A percentile compares a stretch with the other conserved stretches of the same genome.
phyloP scores from a whole-genome alignment of 2,329 filamentous ascomycete species.

The Apiospora hydei region DNA sequence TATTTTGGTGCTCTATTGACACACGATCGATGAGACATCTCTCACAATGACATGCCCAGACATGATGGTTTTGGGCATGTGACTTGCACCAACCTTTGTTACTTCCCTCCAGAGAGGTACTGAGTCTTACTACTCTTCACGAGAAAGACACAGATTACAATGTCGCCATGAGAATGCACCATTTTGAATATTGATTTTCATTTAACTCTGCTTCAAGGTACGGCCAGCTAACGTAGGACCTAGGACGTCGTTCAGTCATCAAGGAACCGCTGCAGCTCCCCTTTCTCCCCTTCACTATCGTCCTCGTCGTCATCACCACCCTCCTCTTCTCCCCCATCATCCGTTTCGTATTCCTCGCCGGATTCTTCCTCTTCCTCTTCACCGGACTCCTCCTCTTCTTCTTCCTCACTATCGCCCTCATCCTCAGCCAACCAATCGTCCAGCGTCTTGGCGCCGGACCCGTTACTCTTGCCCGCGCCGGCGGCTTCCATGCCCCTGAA shows the following conservation, averaged over 20 bases:
- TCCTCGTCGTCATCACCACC: background rate
- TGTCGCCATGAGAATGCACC: background rate
- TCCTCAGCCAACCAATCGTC: slow-evolving; percentile 92
- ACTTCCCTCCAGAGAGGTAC: background rate
- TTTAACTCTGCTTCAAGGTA: background rate
- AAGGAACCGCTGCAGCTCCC: slow-evolving; percentile 16
- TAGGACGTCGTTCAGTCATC: background rate
- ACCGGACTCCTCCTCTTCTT: slow-evolving; percentile 51
- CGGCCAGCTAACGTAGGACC: background rate
- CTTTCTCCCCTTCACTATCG: slow-evolving; percentile 16
- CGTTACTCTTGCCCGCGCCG: slow-evolving; percentile 49
- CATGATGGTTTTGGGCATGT: too few relatives aligned
- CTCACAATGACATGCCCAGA: too few relatives aligned
- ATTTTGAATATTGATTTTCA: background rate
- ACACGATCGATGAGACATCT: too few relatives aligned
- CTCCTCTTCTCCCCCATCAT: slow-evolving; percentile 25
- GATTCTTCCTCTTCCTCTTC: slow-evolving; percentile 24
- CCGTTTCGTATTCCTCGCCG: slow-evolving; percentile 26
- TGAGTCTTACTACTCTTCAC: background rate
- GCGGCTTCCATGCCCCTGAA: slow-evolving; percentile 33
- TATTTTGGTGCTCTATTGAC: background rate
- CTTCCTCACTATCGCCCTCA: slow-evolving; percentile 63
- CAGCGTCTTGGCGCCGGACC: slow-evolving; percentile 74
- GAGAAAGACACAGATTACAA: too few relatives aligned
- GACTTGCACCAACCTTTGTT: too few relatives aligned